Conservation (phyloP, 2,329 filamentous ascomycete species). For the Pseudogymnoascus sp. region DNA sequence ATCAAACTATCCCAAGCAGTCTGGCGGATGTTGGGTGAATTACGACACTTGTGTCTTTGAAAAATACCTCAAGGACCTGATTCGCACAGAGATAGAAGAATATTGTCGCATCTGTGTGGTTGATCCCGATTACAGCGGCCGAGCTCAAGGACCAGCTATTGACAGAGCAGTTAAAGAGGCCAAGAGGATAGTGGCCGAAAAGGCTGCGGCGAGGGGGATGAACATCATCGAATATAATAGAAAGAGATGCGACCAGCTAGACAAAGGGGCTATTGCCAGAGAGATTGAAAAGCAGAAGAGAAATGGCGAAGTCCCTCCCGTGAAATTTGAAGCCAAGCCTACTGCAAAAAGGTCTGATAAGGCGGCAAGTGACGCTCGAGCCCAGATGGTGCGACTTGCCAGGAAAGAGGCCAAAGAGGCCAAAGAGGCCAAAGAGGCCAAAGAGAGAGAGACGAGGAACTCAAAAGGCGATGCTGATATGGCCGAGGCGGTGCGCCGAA, state of each 20-base stretch:
- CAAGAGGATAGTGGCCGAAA: slow-evolving; percentile 12
- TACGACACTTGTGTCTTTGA: slow-evolving; percentile 55
- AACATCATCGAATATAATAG: neutral
- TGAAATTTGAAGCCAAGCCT: neutral
- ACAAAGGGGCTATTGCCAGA: neutral
- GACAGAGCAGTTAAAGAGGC: slow-evolving; percentile 13
- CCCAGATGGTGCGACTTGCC: neutral
- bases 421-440: slow-evolving; percentile 20
- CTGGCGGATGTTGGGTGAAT: slow-evolving; percentile 53
- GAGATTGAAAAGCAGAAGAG: neutral
- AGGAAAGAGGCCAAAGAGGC: slow-evolving; percentile 23
- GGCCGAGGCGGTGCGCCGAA: slow-evolving; percentile 18
- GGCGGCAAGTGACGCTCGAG: neutral
- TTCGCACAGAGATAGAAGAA: slow-evolving; percentile 50
- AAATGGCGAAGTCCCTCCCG: neutral
- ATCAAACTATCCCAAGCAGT: slow-evolving; percentile 51
- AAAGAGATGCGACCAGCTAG: neutral
- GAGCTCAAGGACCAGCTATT: slow-evolving; percentile 22
- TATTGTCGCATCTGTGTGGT: slow-evolving; percentile 53
- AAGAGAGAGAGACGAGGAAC: slow-evolving; percentile 23
- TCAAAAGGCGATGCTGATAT: slow-evolving; percentile 24
- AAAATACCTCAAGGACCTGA: slow-evolving; percentile 43
- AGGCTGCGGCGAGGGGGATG: neutral
- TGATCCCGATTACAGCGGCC: slow-evolving; percentile 47
- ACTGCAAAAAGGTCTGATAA: neutral